Base-by-base conservation (phyloP, 371 early-diverging fungal genomes). In the Conidiobolus incongruus region DNA sequence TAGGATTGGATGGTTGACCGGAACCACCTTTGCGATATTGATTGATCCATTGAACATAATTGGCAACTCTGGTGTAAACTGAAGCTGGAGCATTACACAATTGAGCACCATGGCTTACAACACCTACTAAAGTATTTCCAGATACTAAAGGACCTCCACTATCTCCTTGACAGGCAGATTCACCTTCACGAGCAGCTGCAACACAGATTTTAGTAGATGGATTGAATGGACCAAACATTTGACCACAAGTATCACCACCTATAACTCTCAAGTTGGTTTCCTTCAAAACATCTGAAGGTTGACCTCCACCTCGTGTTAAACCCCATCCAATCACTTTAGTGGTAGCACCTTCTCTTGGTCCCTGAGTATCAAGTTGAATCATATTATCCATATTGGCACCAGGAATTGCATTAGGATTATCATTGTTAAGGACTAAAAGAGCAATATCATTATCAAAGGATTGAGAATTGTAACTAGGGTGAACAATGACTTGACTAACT, bases 41-140 rank as follows among this genome's bases (percentile, higher is more conserved):
- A n/a, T 10, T 5, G 5, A 42, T 31, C 42, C 42, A 42, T 16
- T 12, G 11, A 4, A 16, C 42, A 28, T 21, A 42, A 21, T 13
- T 42, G 10, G 42, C 23, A 11, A 31, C 33, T 33, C 42, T 31
- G 31, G 42, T 31, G 23, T 31, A 42, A 32, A 17, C 42, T 10
- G 32, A 15, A 31, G 28, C 19, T 11, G 13, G 17, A 2, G 12
- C 19, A 21, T 31, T 13, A 42, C 42, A 42, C 12, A 13, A 12
- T 31, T 42, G n/a, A 42, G 20, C 15, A 19, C 42, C 35, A 16
- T 33, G 26, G 19, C n/a, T 13, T 13, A 42, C 42, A 10, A 42
- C 10, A 20, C 42, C 42, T 12, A 42, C 16, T 10, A 42, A 11
- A 8, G 42, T 42, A 33, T 41, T 28, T 8, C 21, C 32, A 20